Evolutionary conservation across 805 yeast species (phyloP).

Genomic region (Suhomyces kilbournensis): DNA sequence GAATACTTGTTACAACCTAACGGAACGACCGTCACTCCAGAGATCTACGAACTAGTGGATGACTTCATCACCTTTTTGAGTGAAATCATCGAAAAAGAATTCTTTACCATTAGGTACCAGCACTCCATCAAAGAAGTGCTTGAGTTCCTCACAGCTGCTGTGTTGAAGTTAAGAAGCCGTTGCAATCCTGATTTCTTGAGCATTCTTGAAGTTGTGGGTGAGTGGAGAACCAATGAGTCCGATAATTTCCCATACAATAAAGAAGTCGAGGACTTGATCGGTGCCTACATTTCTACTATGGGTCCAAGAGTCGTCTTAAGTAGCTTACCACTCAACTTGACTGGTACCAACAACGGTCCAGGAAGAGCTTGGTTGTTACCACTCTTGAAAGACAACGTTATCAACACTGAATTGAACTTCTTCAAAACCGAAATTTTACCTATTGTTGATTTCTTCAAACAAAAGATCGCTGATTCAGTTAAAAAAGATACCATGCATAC

Average conservation of each 20-base stretch:
- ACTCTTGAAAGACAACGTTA: constrained; percentile 78
- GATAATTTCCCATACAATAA: constrained; percentile 63
- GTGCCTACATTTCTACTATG: constrained; percentile 71
- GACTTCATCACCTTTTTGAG: constrained; percentile 51
- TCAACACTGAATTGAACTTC: constrained; percentile 63
- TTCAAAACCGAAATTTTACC: constrained; percentile 69
- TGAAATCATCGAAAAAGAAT: constrained; percentile 49
- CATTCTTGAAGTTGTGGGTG: constrained; percentile 72
- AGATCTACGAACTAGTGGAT: constrained; percentile 55
- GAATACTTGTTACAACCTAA: constrained; percentile 52
- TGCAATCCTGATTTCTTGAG: constrained; percentile 68
- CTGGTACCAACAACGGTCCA: constrained; percentile 48
- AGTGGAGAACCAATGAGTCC: constrained; percentile 78
- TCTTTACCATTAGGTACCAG: constrained; percentile 71
- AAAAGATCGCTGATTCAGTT: constrained; percentile 40
- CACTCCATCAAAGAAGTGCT: constrained; percentile 73
- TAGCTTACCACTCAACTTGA: constrained; percentile 75
- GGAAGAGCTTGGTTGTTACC: constrained; percentile 98
- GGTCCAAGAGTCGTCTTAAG: constrained; percentile 85
- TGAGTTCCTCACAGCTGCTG: constrained; percentile 60
- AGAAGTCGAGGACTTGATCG: constrained; percentile 78
- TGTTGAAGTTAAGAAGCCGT: constrained; percentile 61
- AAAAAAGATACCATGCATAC: constrained; percentile 60
- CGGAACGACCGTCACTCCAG: constrained; percentile 37
- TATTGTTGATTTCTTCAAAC: constrained; percentile 50